Evolutionary conservation across 192 early-diverging fungal genomes (phyloP), one percentile per base, ranked within the genome.

Genomic region (Backusella luteola): DNA sequence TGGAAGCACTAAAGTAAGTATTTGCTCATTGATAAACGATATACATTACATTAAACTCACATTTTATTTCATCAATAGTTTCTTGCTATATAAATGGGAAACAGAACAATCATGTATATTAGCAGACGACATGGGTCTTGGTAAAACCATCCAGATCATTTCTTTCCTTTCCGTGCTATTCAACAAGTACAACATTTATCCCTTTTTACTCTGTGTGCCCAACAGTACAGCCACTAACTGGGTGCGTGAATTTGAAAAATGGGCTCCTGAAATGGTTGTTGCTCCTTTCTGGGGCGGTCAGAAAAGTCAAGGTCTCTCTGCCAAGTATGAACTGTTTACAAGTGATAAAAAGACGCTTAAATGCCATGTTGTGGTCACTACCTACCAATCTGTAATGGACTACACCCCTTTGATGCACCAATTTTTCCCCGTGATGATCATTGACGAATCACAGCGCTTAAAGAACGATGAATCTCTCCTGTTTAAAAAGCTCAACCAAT

Each of bases 61-160:
- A 67, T 75, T 19, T 66, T 39, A 39, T 19, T 0, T 69, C 4
- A n/a, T 4, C 36, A 14, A 6, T 80, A 91, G 87, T 49, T 93
- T 91, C 91, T 71, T 93, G 15, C 38, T 89, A 15, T 93, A 91
- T 77, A 87, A 93, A 73, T 93, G 91, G 86, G 82, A 76, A 52
- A 85, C 88, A 39, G 42, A 82, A 9, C 80, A 82, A 38, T 84
- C 89, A 29, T 90, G 88, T 70, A 89, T 93, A 74, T 73, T 93
- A 32, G 92, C 93, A 17, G 92, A 93, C 80, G 92, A 93, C 69
- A 93, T 93, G 92, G 93, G 93, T 6, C 71, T 93, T 41, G 92
- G 89, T 49, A 94, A 94, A 79, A 94, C 93, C 9, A 86, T 94
- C 23, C 93, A 94, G 75, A 87, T 93, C 42, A 87, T 94, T 14